These are phyloP conservation scores for Populus hybrid DNA, from an alignment of 441 rosid genomes.

Conservation along the genomic window DNA sequence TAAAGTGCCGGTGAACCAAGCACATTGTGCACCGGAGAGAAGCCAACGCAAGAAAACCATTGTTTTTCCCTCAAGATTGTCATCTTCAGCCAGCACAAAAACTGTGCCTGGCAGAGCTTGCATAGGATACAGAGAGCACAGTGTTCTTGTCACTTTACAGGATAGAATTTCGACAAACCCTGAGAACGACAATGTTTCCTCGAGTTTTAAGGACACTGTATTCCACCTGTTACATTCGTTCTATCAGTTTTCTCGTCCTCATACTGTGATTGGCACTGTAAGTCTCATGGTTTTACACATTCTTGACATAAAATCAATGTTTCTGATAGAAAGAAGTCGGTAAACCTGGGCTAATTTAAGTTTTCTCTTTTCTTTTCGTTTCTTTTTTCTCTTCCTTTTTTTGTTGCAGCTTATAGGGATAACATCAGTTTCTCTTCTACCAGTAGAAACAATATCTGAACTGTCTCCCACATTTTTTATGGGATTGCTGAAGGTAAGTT, in stretches of 20 bases:
- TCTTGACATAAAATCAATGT: not conserved
- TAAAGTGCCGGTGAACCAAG: not conserved
- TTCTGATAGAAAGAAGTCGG: not conserved
- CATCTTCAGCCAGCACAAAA: not conserved
- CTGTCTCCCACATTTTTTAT: constrained; percentile 24
- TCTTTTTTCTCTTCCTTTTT: not conserved
- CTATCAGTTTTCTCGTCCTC: constrained; percentile 35
- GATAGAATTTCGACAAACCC: constrained; percentile 6
- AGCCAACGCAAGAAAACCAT: not conserved
- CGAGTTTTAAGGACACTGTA: not conserved
- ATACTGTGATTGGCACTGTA: constrained; percentile 34
- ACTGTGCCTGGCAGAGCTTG: not conserved
- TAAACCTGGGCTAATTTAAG: not conserved
- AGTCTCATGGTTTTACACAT: constrained; percentile 5
- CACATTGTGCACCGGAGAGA: not conserved
- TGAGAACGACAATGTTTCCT: not conserved
- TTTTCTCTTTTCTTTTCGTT: too few species aligned
- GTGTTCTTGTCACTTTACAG: constrained; percentile 2
- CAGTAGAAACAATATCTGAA: constrained; percentile 21
- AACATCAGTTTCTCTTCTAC: constrained; percentile 32
- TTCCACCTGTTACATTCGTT: constrained; percentile 11
- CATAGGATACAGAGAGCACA: not conserved
- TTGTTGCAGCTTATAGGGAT: constrained; percentile 27
- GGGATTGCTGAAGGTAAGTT: constrained; percentile 29
- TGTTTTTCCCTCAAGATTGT: not conserved